Percentiles rank a stretch among this genome's conserved stretches.
phyloP scores from a whole-genome alignment of 805 yeast genomes.

The Torulaspora microellipsoides region DNA sequence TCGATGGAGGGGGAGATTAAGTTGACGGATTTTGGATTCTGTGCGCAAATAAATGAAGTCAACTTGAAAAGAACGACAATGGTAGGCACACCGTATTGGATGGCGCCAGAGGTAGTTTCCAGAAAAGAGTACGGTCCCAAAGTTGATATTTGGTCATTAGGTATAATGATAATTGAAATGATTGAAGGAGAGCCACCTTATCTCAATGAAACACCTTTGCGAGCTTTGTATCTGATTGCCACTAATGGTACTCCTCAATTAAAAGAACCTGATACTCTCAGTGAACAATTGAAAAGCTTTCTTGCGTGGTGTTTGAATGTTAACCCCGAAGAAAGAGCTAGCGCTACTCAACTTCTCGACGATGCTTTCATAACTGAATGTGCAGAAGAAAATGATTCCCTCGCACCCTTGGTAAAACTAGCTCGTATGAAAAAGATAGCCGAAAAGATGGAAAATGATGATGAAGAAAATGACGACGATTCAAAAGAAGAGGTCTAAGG shows the following conservation, averaged over 20 bases:
- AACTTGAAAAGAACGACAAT: constrained; percentile 89
- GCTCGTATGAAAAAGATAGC: constrained; percentile 63
- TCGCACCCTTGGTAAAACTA: constrained; percentile 69
- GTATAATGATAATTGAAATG: constrained; percentile 98
- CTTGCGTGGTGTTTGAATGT: constrained; percentile 77
- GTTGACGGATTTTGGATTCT: constrained; percentile 92
- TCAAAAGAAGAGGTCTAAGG: constrained; percentile 1
- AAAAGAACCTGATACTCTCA: constrained; percentile 79
- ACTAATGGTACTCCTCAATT: constrained; percentile 94
- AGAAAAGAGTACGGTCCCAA: constrained; percentile 94
- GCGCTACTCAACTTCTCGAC: constrained; percentile 64
- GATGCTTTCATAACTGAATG: constrained; percentile 57
- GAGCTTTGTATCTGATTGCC: constrained; percentile 90
- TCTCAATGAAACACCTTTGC: constrained; percentile 88
- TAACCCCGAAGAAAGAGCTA: constrained; percentile 73
- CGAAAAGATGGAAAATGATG: constrained; percentile 36
- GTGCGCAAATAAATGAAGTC: constrained; percentile 84
- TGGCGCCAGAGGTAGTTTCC: constrained; percentile 98
- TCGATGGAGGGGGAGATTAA: constrained; percentile 85
- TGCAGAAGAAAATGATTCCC: constrained; percentile 55
- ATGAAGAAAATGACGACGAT: constrained; percentile 17
- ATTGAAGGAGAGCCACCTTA: constrained; percentile 99
- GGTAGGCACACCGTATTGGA: constrained; percentile 99
- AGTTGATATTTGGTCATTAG: constrained; percentile 96
- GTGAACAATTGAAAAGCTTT: constrained; percentile 61